These are phyloP conservation scores for Tetracladium maxilliforme DNA, from an alignment of 2,329 filamentous ascomycete genomes.

Conservation along the genomic window DNA sequence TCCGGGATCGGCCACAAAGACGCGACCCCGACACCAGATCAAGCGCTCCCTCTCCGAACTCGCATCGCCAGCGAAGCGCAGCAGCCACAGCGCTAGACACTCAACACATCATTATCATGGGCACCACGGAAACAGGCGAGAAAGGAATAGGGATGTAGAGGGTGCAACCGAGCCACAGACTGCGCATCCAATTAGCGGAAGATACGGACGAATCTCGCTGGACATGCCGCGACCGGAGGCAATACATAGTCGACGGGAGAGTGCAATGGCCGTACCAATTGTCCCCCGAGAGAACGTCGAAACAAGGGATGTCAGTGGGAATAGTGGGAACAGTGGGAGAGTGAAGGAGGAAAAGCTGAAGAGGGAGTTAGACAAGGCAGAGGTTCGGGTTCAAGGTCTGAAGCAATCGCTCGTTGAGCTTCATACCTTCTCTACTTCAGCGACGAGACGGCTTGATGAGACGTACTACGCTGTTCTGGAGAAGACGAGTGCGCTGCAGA, in stretches of 20 bases:
- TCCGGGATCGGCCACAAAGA: slow-evolving; percentile 17
- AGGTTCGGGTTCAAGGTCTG: slow-evolving; percentile 25
- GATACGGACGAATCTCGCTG: too few relatives aligned
- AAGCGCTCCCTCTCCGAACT: slow-evolving; percentile 27
- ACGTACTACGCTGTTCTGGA: slow-evolving; percentile 62
- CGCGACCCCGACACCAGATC: slow-evolving; percentile 32
- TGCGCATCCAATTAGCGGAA: too few relatives aligned
- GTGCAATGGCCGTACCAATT: too few relatives aligned
- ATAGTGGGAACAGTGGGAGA: slow-evolving; percentile 17
- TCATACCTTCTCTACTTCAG: slow-evolving; percentile 41
- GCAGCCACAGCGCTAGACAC: too few relatives aligned
- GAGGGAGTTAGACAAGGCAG: slow-evolving; percentile 24
- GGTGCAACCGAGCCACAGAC: too few relatives aligned
- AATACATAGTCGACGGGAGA: too few relatives aligned
- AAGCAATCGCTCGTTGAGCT: slow-evolving; percentile 37
- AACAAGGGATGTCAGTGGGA: too few relatives aligned
- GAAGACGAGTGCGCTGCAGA: slow-evolving; percentile 48
- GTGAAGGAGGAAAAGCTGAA: slow-evolving; percentile 22
- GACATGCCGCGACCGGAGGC: too few relatives aligned
- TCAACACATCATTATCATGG: too few relatives aligned
- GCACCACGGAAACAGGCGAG: too few relatives aligned
- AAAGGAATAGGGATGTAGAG: too few relatives aligned
- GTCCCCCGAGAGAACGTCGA: too few relatives aligned
- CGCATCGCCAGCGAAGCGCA: slow-evolving; percentile 4
- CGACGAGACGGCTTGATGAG: slow-evolving; percentile 54